phyloP scores from a whole-genome alignment of 2,329 filamentous ascomycete genomes.

The Epichloe gansuensis region DNA sequence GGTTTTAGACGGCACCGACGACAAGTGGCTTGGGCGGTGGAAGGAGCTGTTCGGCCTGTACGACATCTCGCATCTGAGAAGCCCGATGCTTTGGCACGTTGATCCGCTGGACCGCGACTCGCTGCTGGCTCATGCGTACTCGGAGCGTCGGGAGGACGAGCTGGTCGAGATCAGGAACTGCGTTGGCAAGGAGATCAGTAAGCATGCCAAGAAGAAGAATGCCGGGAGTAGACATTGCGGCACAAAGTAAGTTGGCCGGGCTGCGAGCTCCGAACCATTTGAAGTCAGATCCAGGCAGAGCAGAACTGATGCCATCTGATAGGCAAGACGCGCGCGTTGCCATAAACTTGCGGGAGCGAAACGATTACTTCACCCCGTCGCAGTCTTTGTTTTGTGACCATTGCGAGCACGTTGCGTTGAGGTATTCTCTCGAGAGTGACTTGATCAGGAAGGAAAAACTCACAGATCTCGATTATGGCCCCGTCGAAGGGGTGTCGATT shows the following conservation, averaged over 20 bases:
- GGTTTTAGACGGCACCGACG: constrained; percentile 54
- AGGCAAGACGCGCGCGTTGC: constrained; percentile 33
- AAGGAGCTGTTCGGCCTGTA: constrained; percentile 55
- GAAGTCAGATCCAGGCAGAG: background rate
- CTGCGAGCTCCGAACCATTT: background rate
- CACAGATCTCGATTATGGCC: constrained; percentile 46
- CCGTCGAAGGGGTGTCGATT: constrained; percentile 30
- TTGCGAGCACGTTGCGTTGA: constrained; percentile 42
- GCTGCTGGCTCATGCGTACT: constrained; percentile 55
- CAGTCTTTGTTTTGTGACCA: constrained; percentile 49
- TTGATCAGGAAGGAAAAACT: constrained; percentile 52
- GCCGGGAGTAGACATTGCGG: constrained; percentile 21
- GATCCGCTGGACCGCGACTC: constrained; percentile 66
- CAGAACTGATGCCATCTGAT: constrained; percentile 7
- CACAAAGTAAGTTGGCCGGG: constrained; percentile 27
- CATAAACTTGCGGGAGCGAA: constrained; percentile 54
- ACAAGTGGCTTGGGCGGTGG: constrained; percentile 60
- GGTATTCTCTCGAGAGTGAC: constrained; percentile 33
- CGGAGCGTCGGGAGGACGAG: constrained; percentile 47
- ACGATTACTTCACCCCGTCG: constrained; percentile 58
- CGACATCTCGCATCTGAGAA: constrained; percentile 59
- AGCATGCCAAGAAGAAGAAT: constrained; percentile 61
- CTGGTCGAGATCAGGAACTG: constrained; percentile 60
- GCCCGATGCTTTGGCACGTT: constrained; percentile 74
- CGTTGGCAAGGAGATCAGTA: constrained; percentile 69